Evolutionary conservation across 306 rosid genomes (phyloP), one percentile per base, ranked within the genome.

Genomic region (Quercus rubra): DNA sequence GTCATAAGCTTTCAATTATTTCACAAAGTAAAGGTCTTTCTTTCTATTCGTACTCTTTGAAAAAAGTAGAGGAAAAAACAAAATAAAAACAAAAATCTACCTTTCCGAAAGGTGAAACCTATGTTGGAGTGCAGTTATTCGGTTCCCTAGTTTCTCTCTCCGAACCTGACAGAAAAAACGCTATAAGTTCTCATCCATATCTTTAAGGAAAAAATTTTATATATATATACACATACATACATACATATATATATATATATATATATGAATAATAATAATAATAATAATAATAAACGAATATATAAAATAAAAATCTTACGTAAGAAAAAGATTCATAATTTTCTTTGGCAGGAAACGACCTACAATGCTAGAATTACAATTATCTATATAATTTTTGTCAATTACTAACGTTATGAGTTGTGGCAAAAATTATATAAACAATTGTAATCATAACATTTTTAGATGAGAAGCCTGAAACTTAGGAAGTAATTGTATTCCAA

Each of bases 71-170:
- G 43, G 0, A 30, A 30, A 30, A 30, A 31, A 0, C 4, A 4
- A 4, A 77, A 80, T 30, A 79, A 74, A 85, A 71, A 76, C 80
- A 82, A 71, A 86, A 68, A 38, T 20, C 83, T 79, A 91, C 99
- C 98, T 96, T 96, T 93, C 99, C 98, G 81, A 96, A 96, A 88
- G 99, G 99, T 76, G 99, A 91, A 86, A 96, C 97, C 83, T 93
- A 82, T 93, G 99, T 85, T 95, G 99, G 74, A 93, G 99, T 27
- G 98, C 99, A 55, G 97, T 96, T 80, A 96, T 86, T 56, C 99
- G 96, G 98, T 93, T 98, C 93, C 99, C 98, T 21, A 95, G 86
- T 92, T 93, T 96, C 88, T 96, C 97, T 86, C 93, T 91, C 84
- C 99, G 82, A 77, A 96, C 99, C 99, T 96, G 84, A 75, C 61